Conservation (phyloP, 805 yeast species). For the Wickerhamiella siamensis region DNA sequence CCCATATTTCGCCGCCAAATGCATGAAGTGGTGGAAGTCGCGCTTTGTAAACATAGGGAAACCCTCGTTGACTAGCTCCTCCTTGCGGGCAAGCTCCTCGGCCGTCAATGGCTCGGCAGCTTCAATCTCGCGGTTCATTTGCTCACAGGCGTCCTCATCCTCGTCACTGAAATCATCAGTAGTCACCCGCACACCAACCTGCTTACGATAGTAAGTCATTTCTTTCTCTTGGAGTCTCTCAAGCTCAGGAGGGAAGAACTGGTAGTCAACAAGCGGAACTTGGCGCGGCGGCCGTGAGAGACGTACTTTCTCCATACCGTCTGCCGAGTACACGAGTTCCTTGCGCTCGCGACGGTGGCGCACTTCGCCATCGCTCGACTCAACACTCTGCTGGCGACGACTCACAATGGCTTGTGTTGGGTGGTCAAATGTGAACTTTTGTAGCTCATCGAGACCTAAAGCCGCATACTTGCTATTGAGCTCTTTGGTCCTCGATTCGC, state of each 20-base stretch:
- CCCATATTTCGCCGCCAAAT: conserved; percentile 62
- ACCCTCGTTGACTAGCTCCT: conserved; percentile 50
- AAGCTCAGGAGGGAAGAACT: conserved; percentile 63
- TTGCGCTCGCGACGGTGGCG: conserved; percentile 30
- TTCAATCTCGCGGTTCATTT: conserved; percentile 39
- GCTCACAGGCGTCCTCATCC: conserved; percentile 33
- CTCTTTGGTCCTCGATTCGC: conserved; percentile 67
- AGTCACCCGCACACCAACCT: conserved; percentile 47
- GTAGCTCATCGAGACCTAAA: conserved; percentile 83
- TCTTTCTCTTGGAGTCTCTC: conserved; percentile 68
- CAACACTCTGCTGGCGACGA: conserved; percentile 3
- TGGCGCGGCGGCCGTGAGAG: conserved; percentile 71
- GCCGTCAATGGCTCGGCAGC: conserved; percentile 70
- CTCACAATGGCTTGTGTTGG: conserved; percentile 12
- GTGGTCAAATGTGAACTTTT: conserved; percentile 71
- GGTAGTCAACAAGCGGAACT: conserved; percentile 70
- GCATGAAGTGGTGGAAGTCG: conserved; percentile 74
- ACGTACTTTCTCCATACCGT: conserved; percentile 49
- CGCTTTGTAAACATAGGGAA: conserved; percentile 70
- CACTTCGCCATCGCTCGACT: conserved; percentile 38
- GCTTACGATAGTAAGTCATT: conserved; percentile 59
- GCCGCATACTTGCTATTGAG: conserved; percentile 70
- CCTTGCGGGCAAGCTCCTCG: conserved; percentile 51
- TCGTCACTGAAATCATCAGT: conserved; percentile 26
- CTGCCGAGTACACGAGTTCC: conserved; percentile 62